Conservation (phyloP, 23 red algal species). For the Gracilaria domingensis region DNA sequence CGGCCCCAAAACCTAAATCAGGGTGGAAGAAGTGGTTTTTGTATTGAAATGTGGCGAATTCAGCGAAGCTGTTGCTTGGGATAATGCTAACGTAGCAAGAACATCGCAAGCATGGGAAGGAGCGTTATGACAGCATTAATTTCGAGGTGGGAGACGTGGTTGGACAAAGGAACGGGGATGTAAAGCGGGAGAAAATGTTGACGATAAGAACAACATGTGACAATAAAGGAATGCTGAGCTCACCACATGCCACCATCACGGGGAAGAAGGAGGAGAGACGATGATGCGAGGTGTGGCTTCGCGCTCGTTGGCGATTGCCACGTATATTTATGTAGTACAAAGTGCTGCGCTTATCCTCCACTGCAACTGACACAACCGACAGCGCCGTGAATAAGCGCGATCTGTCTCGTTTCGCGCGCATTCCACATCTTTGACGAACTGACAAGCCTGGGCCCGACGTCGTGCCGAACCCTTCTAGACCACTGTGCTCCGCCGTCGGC, state of each 20-base stretch:
- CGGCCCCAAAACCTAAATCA: background rate
- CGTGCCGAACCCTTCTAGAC: background rate
- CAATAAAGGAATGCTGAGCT: background rate
- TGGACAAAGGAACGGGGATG: no score
- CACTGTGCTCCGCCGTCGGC: background rate
- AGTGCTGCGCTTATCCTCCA: background rate
- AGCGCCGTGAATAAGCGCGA: background rate
- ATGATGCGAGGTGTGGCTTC: background rate
- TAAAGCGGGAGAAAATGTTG: no score
- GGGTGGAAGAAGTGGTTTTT: background rate
- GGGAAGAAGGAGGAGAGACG: background rate
- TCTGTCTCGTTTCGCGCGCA: background rate
- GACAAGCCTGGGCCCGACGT: background rate
- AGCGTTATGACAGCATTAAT: no score
- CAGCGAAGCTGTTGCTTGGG: background rate
- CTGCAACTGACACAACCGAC: constrained; percentile 13
- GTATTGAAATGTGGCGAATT: background rate
- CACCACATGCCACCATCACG: background rate
- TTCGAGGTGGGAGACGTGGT: no score
- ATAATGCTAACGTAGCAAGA: no score
- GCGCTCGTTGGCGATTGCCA: constrained; percentile 2
- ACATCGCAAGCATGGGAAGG: no score
- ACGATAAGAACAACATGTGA: no score
- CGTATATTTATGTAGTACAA: constrained; percentile 4
- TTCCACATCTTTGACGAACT: constrained; percentile 11